Evolutionary conservation across 345 rosid species (phyloP), one percentile per base, ranked within the genome.

Genomic region (Clarkia xantiana): DNA sequence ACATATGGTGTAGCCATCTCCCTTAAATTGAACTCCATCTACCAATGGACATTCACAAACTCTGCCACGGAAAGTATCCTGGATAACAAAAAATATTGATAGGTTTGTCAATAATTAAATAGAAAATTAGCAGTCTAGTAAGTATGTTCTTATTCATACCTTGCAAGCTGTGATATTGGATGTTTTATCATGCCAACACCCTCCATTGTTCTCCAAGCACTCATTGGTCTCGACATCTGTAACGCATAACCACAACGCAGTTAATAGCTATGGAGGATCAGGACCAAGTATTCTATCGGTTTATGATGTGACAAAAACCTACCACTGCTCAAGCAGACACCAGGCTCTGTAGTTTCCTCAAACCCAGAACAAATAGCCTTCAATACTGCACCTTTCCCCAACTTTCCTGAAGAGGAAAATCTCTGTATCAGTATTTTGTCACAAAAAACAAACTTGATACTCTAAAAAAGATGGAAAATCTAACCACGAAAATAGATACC

Each of bases 31-130:
- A 67, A 91, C 88, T 34, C 94, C 98, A 78, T 86, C 83, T 39
- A 91, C 90, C 52, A 76, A 40, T 47, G 98, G 96, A 48, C 98
- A 91, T 52, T 76, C 95, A 40, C 98, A 91, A 48, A 86, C 90
- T 56, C 78, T 79, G 54, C 98, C 98, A 52, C 98, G 94, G 56
- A 91, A 91, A 13, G 98, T 91, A 70, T 91, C 98, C 98, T 91
- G 70, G 52, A 40, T 47, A 39, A 52, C 12, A 1, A 11, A 6
- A 47, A 36, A 49, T n/a, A n/a, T 44, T 39, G 38, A 14, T 10
- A 18, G 13, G 39, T 13, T 36, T 18, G 10, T 1, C 14, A 40
- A 52, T 14, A 18, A 20, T 10, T 20, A 39, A 7, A 18, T 14
- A 23, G 40, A 14, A 11, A 16, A 14, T 51, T 10, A 18, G 41